phyloP scores from a whole-genome alignment of 192 early-diverging fungal genomes.

The Gonapodya prolifera region DNA sequence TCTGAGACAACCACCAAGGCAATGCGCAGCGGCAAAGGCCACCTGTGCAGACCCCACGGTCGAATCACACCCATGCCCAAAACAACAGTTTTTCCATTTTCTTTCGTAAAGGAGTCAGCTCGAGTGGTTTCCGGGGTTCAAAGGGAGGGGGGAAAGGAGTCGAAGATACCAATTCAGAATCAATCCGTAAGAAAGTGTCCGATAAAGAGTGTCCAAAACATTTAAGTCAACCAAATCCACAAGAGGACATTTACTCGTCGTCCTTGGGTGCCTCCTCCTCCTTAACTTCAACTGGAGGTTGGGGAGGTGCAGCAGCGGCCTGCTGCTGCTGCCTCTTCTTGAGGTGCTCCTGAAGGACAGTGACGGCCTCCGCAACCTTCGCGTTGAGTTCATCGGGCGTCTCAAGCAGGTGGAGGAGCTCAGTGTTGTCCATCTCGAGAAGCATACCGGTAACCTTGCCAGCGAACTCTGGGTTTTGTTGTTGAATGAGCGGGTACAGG shows the following conservation, averaged over 20 bases:
- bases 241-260: background rate
- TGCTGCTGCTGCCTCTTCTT: constrained; percentile 2
- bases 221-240: background rate
- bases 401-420: constrained; percentile 82
- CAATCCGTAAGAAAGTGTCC: background rate
- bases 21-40: too few species aligned
- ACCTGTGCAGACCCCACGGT: background rate
- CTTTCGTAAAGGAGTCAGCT: background rate
- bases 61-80: background rate
- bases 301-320: background rate
- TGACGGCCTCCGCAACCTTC: constrained; percentile 78
- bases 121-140: background rate
- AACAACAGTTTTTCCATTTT: background rate
- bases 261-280: background rate
- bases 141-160: background rate
- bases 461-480: constrained; percentile 58
- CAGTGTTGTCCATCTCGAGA: constrained; percentile 94
- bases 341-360: constrained; percentile 65
- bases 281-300: background rate
- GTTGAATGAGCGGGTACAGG: constrained; percentile 77
- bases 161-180: background rate
- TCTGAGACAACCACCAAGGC: too few species aligned
- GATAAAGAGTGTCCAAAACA: background rate
- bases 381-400: constrained; percentile 57
- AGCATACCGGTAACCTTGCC: constrained; percentile 99